A percentile compares a stretch with the other conserved stretches of the same genome.
Conservation (phyloP, 179 eudicot genomes). For the Beta macrorhiza region DNA sequence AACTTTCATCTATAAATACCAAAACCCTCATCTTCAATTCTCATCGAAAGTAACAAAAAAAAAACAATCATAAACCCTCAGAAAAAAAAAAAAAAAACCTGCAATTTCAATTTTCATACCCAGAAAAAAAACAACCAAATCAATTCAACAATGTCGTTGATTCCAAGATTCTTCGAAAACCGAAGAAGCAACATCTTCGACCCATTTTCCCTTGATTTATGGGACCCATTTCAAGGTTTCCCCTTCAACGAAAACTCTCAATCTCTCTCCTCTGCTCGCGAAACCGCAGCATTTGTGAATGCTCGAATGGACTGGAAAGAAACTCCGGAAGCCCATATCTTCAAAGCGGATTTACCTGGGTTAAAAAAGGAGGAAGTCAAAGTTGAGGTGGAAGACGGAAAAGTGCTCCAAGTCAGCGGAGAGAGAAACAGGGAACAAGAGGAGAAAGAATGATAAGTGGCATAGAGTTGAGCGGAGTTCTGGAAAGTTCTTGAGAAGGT, state of each 20-base stretch:
- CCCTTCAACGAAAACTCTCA: neutral
- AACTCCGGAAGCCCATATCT: conserved; percentile 51
- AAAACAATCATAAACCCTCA: too few relatives aligned
- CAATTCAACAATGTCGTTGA: conserved; percentile 28
- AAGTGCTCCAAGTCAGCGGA: conserved; percentile 42
- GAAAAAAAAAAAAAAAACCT: too few relatives aligned
- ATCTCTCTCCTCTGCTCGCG: neutral
- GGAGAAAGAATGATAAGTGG: conserved; percentile 36
- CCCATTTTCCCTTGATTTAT: conserved; percentile 35
- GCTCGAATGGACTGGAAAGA: conserved; percentile 47
- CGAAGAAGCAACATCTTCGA: conserved; percentile 13
- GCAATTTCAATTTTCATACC: too few relatives aligned
- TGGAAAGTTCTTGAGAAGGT: too few relatives aligned
- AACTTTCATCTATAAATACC: too few relatives aligned
- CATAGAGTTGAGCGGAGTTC: conserved; percentile 19
- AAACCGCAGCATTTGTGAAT: conserved; percentile 31
- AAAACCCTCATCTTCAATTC: too few relatives aligned
- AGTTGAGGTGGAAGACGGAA: conserved; percentile 16
- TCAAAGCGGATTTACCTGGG: conserved; percentile 44
- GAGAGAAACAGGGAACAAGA: conserved; percentile 42
- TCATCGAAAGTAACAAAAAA: too few relatives aligned
- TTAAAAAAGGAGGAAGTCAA: too few relatives aligned
- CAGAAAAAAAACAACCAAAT: too few relatives aligned
- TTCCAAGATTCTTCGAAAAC: conserved; percentile 31
- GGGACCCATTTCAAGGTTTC: conserved; percentile 29